Evolutionary conservation across 2,329 filamentous ascomycete genomes (phyloP), one percentile per base, ranked within the genome.

Genomic region (Pseudogymnoascus sp.): DNA sequence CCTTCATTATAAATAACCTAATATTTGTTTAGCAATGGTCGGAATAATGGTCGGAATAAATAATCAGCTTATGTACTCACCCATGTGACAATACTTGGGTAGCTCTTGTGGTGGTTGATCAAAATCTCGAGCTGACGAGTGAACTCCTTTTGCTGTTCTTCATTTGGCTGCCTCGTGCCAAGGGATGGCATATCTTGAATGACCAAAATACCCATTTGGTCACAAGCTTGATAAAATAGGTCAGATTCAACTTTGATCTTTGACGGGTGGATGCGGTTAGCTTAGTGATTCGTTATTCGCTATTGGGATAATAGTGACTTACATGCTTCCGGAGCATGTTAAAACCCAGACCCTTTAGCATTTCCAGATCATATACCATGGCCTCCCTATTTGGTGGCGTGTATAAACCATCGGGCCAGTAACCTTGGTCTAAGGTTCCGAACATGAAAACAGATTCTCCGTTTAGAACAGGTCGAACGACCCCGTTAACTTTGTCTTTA

Each of bases 151-250:
- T 90, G 86, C 65, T 88, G 79, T 1, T 71, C 75, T 1, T 65
- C 62, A 39, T 76, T 72, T 41, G 81, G 77, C 2, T 71, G 69
- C 2, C 68, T 70, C 19, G 43, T 77, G 70, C 74, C 73, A 62
- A 89, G 73, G 2, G 85, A 81, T 0, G 87, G 87, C 87, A 90
- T 90, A 65, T 90, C 88, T 69, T 90, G 87, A 55, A 90, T 84
- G 5, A 90, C 79, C 26, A 90, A 71, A 19, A 55, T 33, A n/a
- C 49, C 14, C 89, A 90, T 72, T 64, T 84, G 78, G 59, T 90
- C 87, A 63, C 84, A 87, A 4, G 87, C 85, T 16, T 81, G 80
- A 70, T 90, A 90, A 71, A 86, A 90, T 6, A 90, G 72, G 11
- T 85, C 84, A 0, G 83, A 79, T 67, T 89, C 86, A 6, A 89